Evolutionary conservation across 306 rosid genomes (phyloP).

Genomic region (Canavalia gladiata): DNA sequence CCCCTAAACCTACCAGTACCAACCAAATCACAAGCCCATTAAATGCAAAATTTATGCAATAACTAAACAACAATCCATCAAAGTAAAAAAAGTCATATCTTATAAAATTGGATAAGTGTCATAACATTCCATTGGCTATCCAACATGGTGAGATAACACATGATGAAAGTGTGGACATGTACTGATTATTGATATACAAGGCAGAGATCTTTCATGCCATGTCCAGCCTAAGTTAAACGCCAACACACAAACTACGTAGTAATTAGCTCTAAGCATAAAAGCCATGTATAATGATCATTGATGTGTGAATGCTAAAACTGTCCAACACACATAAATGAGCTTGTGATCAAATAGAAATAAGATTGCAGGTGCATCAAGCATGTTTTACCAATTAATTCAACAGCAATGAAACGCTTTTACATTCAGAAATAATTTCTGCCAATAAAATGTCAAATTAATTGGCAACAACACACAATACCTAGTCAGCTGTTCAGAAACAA

Average conservation of each 20-base stretch:
- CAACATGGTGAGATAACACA: constrained; percentile 12
- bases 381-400: constrained; percentile 28
- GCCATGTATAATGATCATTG: constrained; percentile 21
- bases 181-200: constrained; percentile 4
- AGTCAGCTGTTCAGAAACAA: constrained; percentile 93
- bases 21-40: neutral
- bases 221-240: constrained; percentile 7
- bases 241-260: neutral
- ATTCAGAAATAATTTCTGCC: constrained; percentile 15
- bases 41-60: no score
- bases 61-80: neutral
- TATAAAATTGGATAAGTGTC: constrained; percentile 4
- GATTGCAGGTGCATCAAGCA: constrained; percentile 12
- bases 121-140: constrained; percentile 36
- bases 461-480: constrained; percentile 62
- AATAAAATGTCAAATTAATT: constrained; percentile 15
- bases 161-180: neutral
- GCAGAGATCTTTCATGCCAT: constrained; percentile 9
- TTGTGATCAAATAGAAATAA: constrained; percentile 4
- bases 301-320: constrained; percentile 9
- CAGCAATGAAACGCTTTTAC: neutral
- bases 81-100: constrained; percentile 10
- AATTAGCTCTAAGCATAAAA: constrained; percentile 22
- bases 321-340: constrained; percentile 9
- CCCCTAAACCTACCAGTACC: neutral